phyloP scores from a whole-genome alignment of 495 filamentous ascomycete species.

The Physcia stellaris region DNA sequence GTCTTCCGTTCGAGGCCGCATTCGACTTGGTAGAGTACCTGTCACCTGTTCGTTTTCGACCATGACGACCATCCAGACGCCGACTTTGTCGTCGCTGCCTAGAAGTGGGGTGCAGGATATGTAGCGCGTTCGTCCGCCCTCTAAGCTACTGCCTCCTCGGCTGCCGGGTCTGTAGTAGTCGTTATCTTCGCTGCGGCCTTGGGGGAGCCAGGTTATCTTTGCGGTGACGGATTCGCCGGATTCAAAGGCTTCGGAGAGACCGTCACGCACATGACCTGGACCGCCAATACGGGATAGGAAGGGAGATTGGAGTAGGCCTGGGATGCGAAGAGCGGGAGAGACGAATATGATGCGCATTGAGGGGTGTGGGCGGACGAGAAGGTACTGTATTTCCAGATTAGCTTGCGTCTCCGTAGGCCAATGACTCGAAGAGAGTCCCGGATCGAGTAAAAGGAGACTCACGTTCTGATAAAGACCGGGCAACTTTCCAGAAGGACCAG shows the following conservation, averaged over 20 bases:
- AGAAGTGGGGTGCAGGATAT: constrained; percentile 50
- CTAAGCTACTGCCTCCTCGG: background rate
- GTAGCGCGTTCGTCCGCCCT: constrained; percentile 32
- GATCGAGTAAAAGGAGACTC: constrained; percentile 6
- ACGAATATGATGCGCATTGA: constrained; percentile 51
- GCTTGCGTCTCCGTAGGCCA: constrained; percentile 31
- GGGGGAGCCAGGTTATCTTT: constrained; percentile 43
- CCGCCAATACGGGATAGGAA: constrained; percentile 50
- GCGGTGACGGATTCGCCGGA: constrained; percentile 44
- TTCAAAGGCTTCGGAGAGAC: constrained; percentile 38
- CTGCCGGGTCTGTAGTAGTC: background rate
- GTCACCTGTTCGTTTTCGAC: constrained; percentile 33
- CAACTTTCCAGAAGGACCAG: constrained; percentile 19
- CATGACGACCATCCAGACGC: constrained; percentile 54
- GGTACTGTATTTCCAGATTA: too few species aligned
- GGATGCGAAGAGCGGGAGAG: constrained; percentile 48
- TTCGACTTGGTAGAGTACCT: constrained; percentile 7
- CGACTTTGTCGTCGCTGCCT: constrained; percentile 41
- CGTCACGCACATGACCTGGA: constrained; percentile 32
- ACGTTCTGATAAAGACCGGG: constrained; percentile 37
- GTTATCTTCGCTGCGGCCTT: constrained; percentile 2
- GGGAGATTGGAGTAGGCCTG: constrained; percentile 48
- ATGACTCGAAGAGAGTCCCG: constrained; percentile 7
- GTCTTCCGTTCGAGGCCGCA: constrained; percentile 1
- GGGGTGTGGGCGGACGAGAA: constrained; percentile 48